These are phyloP conservation scores for Astrothelium macrocarpum DNA, from an alignment of 495 filamentous ascomycete genomes.

Conservation along the genomic window DNA sequence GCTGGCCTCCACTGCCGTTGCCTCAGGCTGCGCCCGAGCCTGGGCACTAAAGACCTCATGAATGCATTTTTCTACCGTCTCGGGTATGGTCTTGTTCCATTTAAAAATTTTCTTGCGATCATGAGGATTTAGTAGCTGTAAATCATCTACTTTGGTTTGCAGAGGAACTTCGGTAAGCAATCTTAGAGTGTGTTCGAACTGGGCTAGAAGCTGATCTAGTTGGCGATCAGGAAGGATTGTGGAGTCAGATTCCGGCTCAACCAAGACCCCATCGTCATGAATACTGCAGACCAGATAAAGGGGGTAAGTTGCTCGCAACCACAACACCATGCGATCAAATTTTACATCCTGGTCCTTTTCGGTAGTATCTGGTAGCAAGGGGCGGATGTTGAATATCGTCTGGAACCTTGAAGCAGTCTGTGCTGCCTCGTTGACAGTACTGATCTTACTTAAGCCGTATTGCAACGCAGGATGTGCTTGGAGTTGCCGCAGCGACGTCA, in stretches of 20 bases:
- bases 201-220: not conserved
- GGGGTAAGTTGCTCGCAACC: not conserved
- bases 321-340: not conserved
- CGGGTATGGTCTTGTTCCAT: slow-evolving; percentile 36
- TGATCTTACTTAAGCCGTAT: not conserved
- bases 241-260: not conserved
- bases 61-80: slow-evolving; percentile 29
- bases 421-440: not conserved
- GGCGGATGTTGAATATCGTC: not conserved
- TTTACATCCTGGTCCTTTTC: not conserved
- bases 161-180: not conserved
- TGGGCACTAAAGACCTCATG: slow-evolving; percentile 35
- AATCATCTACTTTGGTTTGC: not conserved
- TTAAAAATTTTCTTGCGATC: slow-evolving; percentile 18
- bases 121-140: not conserved
- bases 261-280: not conserved
- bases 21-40: slow-evolving; percentile 25
- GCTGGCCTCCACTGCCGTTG: slow-evolving; percentile 35
- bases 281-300: not conserved
- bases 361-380: not conserved
- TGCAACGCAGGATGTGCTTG: not conserved
- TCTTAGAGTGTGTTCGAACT: not conserved
- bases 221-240: not conserved
- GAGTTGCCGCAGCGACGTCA: not conserved
- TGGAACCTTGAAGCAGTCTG: not conserved